phyloP scores from a whole-genome alignment of 495 filamentous ascomycete species.

The Aspergillus funiculosus region DNA sequence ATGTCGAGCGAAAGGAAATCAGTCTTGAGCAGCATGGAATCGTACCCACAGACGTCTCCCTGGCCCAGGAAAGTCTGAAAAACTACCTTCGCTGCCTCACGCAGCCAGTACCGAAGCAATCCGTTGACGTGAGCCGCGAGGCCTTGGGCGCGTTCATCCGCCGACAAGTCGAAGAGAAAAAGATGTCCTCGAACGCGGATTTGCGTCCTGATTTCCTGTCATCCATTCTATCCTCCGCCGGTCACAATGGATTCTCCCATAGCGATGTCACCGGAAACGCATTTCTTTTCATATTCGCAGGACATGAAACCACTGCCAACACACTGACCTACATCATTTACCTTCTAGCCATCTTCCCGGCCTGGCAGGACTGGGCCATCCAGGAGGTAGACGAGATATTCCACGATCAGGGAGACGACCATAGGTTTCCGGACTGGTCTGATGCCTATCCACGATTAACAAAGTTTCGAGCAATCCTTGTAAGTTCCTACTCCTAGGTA shows the following conservation, averaged over 20 bases:
- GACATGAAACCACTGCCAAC: constrained; percentile 16
- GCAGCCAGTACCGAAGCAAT: not conserved
- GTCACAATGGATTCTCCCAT: not conserved
- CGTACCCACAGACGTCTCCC: not conserved
- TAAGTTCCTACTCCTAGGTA: not conserved
- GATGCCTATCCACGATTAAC: not conserved
- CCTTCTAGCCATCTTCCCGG: constrained; percentile 8
- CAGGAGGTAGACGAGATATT: constrained; percentile 1
- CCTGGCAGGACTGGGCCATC: constrained; percentile 10
- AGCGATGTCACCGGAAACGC: constrained; percentile 8
- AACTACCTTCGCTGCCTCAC: not conserved
- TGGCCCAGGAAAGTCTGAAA: not conserved
- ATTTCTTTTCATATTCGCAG: constrained; percentile 13
- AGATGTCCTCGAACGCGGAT: not conserved
- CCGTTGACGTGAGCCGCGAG: not conserved
- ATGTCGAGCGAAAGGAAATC: not conserved
- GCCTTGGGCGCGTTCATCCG: not conserved
- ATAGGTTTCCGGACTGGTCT: not conserved
- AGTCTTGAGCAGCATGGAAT: not conserved
- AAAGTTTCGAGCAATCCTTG: constrained; percentile 5
- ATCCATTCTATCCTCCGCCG: not conserved
- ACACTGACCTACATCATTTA: constrained; percentile 3
- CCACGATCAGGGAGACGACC: not conserved
- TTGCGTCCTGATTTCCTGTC: constrained; percentile 2
- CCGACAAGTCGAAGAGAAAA: not conserved